Conservation (phyloP, 371 early-diverging fungal genomes). For the Syncephalastrum monosporum region DNA sequence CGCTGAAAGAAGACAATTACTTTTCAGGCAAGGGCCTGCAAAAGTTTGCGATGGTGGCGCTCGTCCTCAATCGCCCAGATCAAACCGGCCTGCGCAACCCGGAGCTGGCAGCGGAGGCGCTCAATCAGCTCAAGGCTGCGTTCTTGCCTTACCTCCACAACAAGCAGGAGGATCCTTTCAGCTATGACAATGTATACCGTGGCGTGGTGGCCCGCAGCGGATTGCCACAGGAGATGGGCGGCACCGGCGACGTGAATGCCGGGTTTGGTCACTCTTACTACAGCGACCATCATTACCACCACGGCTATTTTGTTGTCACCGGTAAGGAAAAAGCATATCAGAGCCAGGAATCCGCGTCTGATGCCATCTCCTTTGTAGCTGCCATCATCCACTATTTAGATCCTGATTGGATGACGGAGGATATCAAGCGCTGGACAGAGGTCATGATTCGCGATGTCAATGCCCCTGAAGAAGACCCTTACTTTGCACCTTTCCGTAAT, state of each 20-base stretch:
- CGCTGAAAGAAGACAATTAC: conserved; percentile 57
- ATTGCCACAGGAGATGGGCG: conserved; percentile 36
- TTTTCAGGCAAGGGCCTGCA: conserved; percentile 77
- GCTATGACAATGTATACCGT: conserved; percentile 65
- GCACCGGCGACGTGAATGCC: conserved; percentile 37
- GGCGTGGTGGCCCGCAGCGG: conserved; percentile 63
- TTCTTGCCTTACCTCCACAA: conserved; percentile 62
- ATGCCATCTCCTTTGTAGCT: conserved; percentile 27
- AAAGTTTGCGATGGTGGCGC: conserved; percentile 61
- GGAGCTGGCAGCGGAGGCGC: conserved; percentile 32
- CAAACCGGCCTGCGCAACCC: conserved; percentile 44
- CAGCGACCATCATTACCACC: conserved; percentile 82
- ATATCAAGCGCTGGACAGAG: conserved; percentile 35
- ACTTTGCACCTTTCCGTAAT: conserved; percentile 66
- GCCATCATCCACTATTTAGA: conserved; percentile 68
- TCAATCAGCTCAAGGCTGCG: conserved; percentile 43
- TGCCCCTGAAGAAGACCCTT: conserved; percentile 52
- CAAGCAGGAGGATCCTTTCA: conserved; percentile 51
- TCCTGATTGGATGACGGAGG: conserved; percentile 44
- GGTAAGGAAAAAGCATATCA: conserved; percentile 18
- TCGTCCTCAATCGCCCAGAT: conserved; percentile 52
- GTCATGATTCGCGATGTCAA: conserved; percentile 70
- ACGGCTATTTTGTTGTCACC: conserved; percentile 63
- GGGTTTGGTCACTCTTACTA: conserved; percentile 52
- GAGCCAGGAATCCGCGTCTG: not conserved